A percentile compares a stretch with the other conserved stretches of the same genome.
Conservation (phyloP, 2,329 filamentous ascomycete genomes). For the Claviceps africana region DNA sequence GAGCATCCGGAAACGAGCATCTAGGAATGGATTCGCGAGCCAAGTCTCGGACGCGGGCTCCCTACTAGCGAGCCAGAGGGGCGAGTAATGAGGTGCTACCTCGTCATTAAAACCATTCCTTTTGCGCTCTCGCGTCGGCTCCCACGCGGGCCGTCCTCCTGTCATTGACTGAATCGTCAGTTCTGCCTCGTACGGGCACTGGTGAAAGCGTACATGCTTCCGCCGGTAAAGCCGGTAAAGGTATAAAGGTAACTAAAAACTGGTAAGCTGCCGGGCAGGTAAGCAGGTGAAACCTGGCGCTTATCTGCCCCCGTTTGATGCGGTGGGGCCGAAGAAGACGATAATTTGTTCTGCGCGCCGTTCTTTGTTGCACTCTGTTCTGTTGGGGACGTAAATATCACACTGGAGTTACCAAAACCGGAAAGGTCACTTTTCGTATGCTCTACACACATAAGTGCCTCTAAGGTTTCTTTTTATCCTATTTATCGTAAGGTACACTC, state of each 20-base stretch:
- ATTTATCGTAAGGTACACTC: too few relatives aligned
- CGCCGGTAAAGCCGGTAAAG: too few relatives aligned
- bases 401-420: too few relatives aligned
- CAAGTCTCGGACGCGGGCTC: background rate
- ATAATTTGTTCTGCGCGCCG: background rate
- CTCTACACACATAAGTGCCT: too few relatives aligned
- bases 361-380: background rate
- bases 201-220: too few relatives aligned
- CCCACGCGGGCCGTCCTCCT: background rate
- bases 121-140: background rate
- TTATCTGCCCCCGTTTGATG: background rate
- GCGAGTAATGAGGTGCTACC: background rate
- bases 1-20: too few relatives aligned
- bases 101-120: background rate
- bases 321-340: background rate
- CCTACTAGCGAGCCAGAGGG: background rate
- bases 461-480: too few relatives aligned
- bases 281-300: background rate
- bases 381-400: too few relatives aligned
- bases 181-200: background rate
- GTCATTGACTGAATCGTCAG: background rate
- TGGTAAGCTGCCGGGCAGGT: background rate
- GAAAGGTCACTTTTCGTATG: too few relatives aligned
- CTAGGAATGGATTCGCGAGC: background rate
- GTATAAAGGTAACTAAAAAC: too few relatives aligned